Conservation (phyloP, 1,284 basidiomycete genomes). For the Testicularia cyperi region DNA sequence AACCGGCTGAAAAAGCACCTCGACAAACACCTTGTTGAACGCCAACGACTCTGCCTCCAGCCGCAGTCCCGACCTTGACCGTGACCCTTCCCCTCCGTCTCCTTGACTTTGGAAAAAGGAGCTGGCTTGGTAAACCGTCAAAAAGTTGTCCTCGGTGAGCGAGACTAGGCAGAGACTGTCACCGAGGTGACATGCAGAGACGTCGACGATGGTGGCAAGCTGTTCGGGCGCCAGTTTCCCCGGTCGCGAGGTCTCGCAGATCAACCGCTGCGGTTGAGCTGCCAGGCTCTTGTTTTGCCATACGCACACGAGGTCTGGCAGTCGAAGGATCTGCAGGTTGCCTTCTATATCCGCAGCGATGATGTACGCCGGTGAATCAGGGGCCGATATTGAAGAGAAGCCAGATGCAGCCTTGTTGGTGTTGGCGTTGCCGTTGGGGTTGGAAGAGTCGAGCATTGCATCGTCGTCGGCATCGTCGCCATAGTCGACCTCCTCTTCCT, state of each 20-base stretch:
- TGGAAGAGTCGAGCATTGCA: background rate
- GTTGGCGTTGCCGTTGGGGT: constrained; percentile 11
- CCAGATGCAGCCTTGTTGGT: background rate
- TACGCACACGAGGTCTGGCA: constrained; percentile 29
- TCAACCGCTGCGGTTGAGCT: constrained; percentile 21
- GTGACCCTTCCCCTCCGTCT: no score
- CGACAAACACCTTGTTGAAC: constrained; percentile 32
- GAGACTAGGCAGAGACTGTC: constrained; percentile 41
- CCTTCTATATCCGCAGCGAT: constrained; percentile 11
- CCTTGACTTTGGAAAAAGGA: no score
- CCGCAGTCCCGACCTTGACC: no score
- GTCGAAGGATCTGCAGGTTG: constrained; percentile 12
- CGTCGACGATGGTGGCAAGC: constrained; percentile 5
- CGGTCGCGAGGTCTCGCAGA: constrained; percentile 8
- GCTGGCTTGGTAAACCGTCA: constrained; percentile 27
- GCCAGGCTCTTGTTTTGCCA: constrained; percentile 22
- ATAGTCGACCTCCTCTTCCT: constrained; percentile 50
- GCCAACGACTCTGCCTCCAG: no score
- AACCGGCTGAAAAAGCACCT: constrained; percentile 12
- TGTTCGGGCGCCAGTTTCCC: constrained; percentile 15
- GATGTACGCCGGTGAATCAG: constrained; percentile 4
- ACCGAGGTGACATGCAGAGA: constrained; percentile 26
- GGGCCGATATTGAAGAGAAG: no score
- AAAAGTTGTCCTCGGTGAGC: constrained; percentile 34
- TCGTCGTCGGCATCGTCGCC: constrained; percentile 33